These are phyloP conservation scores for Pogostemon cablin DNA, from an alignment of 257 asterid species.

Conservation along the genomic window DNA sequence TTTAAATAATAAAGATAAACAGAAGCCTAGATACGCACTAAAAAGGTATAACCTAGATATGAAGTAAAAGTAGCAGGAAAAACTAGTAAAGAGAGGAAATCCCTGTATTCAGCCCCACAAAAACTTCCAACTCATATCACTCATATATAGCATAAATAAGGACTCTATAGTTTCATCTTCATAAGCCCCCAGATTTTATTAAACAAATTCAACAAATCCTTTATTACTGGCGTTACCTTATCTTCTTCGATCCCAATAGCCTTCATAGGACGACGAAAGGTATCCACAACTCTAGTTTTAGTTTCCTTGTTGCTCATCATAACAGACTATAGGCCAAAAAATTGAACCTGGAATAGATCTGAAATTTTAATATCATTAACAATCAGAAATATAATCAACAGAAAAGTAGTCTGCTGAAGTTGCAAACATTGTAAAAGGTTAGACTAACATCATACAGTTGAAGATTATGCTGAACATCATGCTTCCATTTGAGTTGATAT, in stretches of 20 bases:
- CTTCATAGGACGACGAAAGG: conserved; percentile 79
- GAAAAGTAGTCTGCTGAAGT: background rate
- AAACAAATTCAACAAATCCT: conserved; percentile 60
- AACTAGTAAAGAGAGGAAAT: conserved; percentile 18
- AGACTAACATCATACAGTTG: conserved; percentile 3
- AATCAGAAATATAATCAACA: conserved; percentile 26
- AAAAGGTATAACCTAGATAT: background rate
- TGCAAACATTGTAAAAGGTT: background rate
- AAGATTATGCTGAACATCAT: too few relatives aligned
- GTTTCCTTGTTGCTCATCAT: conserved; percentile 46
- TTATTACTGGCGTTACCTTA: conserved; percentile 77
- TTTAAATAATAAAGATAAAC: conserved; percentile 12
- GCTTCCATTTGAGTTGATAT: too few relatives aligned
- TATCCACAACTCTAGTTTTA: conserved; percentile 51
- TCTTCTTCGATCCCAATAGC: conserved; percentile 62
- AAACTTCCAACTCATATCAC: conserved; percentile 57
- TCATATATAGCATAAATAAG: conserved; percentile 91
- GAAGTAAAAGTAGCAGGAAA: background rate
- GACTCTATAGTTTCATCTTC: conserved; percentile 80
- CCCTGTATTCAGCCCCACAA: conserved; percentile 15
- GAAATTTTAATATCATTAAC: conserved; percentile 32
- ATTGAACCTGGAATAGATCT: conserved; percentile 31
- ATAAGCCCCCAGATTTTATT: conserved; percentile 77
- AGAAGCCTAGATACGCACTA: conserved; percentile 16
- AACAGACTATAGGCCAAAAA: conserved; percentile 30